Evolutionary conservation across 805 yeast species (phyloP).

Genomic region (Cyberlindnera maritima): DNA sequence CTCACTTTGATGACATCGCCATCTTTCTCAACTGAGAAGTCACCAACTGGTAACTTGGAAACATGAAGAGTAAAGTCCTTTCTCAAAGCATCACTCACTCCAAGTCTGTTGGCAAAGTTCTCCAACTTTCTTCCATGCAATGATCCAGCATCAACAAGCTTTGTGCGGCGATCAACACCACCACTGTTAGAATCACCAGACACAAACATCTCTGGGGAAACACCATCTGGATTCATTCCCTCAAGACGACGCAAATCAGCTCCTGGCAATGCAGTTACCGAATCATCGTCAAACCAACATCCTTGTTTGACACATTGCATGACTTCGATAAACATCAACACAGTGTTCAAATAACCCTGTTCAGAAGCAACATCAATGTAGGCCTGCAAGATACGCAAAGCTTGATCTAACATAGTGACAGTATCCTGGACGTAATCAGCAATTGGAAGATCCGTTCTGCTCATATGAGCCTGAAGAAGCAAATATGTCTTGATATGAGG

Average conservation of each 20-base stretch:
- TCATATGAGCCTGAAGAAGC: conserved; percentile 84
- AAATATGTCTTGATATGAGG: conserved; percentile 82
- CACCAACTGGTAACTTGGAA: conserved; percentile 61
- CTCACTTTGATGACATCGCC: conserved; percentile 38
- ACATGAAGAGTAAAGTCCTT: conserved; percentile 53
- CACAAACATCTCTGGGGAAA: conserved; percentile 9
- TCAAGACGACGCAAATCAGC: conserved; percentile 20
- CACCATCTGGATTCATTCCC: conserved; percentile 22
- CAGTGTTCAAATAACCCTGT: conserved; percentile 65
- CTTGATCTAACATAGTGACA: conserved; percentile 87
- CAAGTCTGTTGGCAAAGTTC: conserved; percentile 31
- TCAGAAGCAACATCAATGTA: conserved; percentile 88
- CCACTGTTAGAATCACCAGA: not conserved
- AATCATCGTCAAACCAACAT: conserved; percentile 79
- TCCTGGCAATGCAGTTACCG: conserved; percentile 40
- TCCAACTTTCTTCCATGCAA: conserved; percentile 38
- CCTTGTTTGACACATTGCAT: conserved; percentile 91
- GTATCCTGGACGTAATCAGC: conserved; percentile 96
- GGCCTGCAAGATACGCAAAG: conserved; percentile 91
- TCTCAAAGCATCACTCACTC: conserved; percentile 39
- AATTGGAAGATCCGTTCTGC: conserved; percentile 83
- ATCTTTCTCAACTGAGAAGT: conserved; percentile 38
- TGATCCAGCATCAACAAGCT: conserved; percentile 18
- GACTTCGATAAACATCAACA: conserved; percentile 56
- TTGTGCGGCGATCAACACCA: not conserved